Base-by-base conservation (phyloP, 2,329 filamentous ascomycete genomes). In the Cladosporium phlei region DNA sequence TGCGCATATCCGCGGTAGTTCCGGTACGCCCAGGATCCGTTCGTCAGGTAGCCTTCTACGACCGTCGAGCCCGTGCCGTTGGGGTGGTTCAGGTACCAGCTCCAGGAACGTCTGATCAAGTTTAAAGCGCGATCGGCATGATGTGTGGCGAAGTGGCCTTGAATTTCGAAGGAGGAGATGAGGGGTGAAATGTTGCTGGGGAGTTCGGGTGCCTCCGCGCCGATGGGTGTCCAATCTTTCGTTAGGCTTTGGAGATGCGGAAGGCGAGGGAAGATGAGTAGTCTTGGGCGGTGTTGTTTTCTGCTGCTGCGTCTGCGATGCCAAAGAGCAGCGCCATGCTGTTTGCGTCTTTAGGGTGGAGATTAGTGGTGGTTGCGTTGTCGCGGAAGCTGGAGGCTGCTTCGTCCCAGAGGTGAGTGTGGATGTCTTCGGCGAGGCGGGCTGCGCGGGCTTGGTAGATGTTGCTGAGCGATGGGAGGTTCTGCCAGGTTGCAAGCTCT, bases 41-140 rank as follows among this genome's bases (percentile, higher is more conserved):
- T 66, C 0, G 65, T 68, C 1, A 65, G 60, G 44, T 75, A 77
- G 0, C 75, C 74, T 54, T 77, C 75, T 45, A 75, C 72, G 40
- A 76, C 76, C 0, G 73, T 75, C 0, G 65, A 69, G 37, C 77
- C 73, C 2, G 74, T 78, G 71, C 77, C 76, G 27, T 72, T 65
- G 0, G 72, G 68, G 46, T 76, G 71, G 12, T 76, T 66, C 4
- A 79, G 68, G 75, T 79, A 78, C 53, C 75, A 79, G 17, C 59
- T 59, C 74, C 75, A 79, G 56, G 73, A 68, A 2, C 71, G 51
- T 5, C 69, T 58, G 51, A 75, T 72, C 4, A 76, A 58, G 2
- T 62, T 69, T 1, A 75, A 59, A 0, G 68, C 71, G 1, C 61
- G 60, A 21, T 63, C 59, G 0, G 67, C 56, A 25, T 72, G 66